Percentiles rank a stretch among this genome's conserved stretches.
Evolutionary conservation across 306 rosid genomes (phyloP).

Genomic region (Quercus parvula): DNA sequence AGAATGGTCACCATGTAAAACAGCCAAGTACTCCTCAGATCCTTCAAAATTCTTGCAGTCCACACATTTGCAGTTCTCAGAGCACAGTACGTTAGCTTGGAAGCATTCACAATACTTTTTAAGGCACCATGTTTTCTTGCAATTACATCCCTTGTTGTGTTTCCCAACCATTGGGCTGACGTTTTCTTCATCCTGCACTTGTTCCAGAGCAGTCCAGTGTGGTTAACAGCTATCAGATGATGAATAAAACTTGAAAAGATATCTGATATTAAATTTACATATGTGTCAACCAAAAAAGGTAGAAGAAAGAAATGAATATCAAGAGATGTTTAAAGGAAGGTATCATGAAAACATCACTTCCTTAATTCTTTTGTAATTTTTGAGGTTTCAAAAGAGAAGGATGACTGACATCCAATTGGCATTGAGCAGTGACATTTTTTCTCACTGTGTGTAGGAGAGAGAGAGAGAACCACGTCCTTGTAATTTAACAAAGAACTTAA

Average conservation of each 20-base stretch:
- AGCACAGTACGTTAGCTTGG: conserved; percentile 96
- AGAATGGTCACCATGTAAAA: conserved; percentile 78
- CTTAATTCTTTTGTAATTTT: not conserved
- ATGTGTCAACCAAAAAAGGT: not conserved
- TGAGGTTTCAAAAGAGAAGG: not conserved
- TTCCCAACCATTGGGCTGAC: conserved; percentile 68
- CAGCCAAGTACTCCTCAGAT: conserved; percentile 89
- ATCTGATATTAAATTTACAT: not conserved
- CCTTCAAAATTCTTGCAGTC: conserved; percentile 99
- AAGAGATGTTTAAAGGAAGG: not conserved
- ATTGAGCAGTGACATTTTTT: not conserved
- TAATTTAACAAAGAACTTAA: not conserved
- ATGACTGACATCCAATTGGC: not conserved
- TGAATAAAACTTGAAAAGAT: not conserved
- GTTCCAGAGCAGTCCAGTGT: conserved; percentile 16
- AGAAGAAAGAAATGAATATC: not conserved
- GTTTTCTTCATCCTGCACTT: conserved; percentile 74
- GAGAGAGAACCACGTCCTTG: not conserved
- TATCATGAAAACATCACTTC: not conserved
- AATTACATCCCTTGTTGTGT: conserved; percentile 97
- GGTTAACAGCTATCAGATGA: not conserved
- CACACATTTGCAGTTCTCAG: conserved; percentile 92
- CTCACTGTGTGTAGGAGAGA: not conserved
- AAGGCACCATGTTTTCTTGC: conserved; percentile 96
- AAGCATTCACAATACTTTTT: conserved; percentile 96